Conservation (phyloP, 1,284 basidiomycete genomes). For the Heterobasidion annosum region DNA sequence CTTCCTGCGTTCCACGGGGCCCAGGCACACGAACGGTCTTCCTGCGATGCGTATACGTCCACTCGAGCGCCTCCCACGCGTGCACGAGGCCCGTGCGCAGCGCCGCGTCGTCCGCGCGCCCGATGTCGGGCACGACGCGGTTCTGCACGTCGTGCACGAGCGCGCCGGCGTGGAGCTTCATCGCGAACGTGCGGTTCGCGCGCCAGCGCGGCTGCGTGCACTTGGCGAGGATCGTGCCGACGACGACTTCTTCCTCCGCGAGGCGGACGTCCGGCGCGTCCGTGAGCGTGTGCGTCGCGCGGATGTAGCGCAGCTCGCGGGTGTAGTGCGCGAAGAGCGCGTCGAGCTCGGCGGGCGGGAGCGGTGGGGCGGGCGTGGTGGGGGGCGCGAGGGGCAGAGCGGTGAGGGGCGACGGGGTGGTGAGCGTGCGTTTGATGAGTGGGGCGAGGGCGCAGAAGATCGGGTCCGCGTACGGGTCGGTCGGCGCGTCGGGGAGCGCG, state of each 20-base stretch:
- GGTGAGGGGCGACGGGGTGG: constrained; percentile 9
- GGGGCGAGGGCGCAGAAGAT: constrained; percentile 37
- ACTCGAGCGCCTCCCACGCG: constrained; percentile 60
- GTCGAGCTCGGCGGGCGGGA: constrained; percentile 22
- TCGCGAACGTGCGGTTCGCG: constrained; percentile 48
- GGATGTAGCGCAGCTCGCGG: constrained; percentile 61
- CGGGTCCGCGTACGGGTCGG: constrained; percentile 24
- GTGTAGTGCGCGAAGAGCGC: constrained; percentile 30
- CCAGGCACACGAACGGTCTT: constrained; percentile 21
- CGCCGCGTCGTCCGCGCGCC: constrained; percentile 20
- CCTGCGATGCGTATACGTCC: constrained; percentile 20
- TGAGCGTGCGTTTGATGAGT: constrained; percentile 28
- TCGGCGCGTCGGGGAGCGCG: background rate
- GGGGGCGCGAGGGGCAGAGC: background rate
- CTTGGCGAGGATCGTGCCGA: constrained; percentile 64
- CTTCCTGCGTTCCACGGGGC: constrained; percentile 53
- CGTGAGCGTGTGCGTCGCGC: constrained; percentile 59
- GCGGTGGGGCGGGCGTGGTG: constrained; percentile 6
- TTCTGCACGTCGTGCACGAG: constrained; percentile 44
- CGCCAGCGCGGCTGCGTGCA: constrained; percentile 48
- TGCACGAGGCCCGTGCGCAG: constrained; percentile 34
- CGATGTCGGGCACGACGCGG: constrained; percentile 24
- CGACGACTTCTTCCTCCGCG: constrained; percentile 63
- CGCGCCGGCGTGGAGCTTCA: constrained; percentile 48
- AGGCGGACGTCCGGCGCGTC: constrained; percentile 45